Base-by-base conservation (phyloP, 2,329 filamentous ascomycete genomes). In the Fusarium sp. region DNA sequence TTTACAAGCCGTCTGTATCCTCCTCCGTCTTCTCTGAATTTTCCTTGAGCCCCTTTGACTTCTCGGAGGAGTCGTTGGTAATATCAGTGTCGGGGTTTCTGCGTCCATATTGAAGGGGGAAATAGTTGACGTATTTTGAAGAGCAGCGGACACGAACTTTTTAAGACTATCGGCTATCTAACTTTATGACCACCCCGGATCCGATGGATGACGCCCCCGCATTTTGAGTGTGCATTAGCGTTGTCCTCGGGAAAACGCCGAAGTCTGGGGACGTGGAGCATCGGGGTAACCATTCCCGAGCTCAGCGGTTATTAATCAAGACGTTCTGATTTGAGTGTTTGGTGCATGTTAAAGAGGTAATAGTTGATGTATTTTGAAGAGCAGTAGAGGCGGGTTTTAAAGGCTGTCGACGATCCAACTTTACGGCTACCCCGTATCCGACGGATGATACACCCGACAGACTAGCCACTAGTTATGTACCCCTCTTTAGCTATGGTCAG, bases 1-100 rank as follows among this genome's bases (percentile, higher is more conserved):
- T n/a, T 57, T 38, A 37, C 67, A 69, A 22, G 67, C 63, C 34
- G 35, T 52, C 16, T 47, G 29, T 18, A 66, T 64, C 11, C 57
- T 63, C 5, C 35, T 35, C 9, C 67, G 67, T 18, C 58, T 66
- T 20, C 40, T 42, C 11, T 31, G 10, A 42, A 20, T 22, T 9
- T 22, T 31, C 52, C 13, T 58, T 13, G 20, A 22, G 1, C 56
- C 56, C 4, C 56, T 58, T 6, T 58, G 56, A 27, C 31, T 58
- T 9, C 20, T 37, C 0, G 56, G 56, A 10, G 56, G 31, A 1
- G 56, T 38, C 4, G 56, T 38, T 27, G 56, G 20, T 8, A 58
- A 58, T 14, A 35, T 10, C 4, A 38, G 18, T 16, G 34, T 4
- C 18, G 56, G 35, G 20, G 31, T 22, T 22, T 22, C 31, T 58